Evolutionary conservation across 306 rosid species (phyloP), one percentile per base, ranked within the genome.

Genomic region (Sphenostylis stenocarpa): DNA sequence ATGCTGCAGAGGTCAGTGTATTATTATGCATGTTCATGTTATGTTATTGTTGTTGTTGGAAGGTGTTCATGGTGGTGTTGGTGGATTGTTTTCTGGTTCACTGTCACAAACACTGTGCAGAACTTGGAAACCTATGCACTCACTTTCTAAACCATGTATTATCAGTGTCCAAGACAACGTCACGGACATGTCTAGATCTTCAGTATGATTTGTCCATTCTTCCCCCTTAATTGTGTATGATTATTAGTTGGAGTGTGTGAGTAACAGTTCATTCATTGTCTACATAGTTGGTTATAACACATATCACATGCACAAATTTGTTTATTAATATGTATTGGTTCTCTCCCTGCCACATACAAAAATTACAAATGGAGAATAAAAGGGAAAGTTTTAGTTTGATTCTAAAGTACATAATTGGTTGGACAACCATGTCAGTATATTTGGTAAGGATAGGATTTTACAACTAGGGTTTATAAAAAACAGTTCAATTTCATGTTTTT

Each of bases 141-240:
- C 38, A 5, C 51, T 68, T 56, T 20, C 76, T 16, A 31, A 57
- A 58, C 57, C 31, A 69, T 41, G 47, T 2, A 41, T 29, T 44
- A 67, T 67, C 45, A 55, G 12, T 31, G 75, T 55, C 38, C 69
- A 67, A 55, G 6, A 61, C 28, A 68, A 15, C 69, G 31, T 67
- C 76, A 56, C 38, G 36, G 51, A 47, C 72, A 70, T 78, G 65
- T 61, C 77, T 78, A 60, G 82, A 48, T 78, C 47, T 68, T 77
- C 75, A 43, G 8, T 66, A 1, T 13, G 10, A n/a, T 78, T 47
- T 78, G 72, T 70, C 64, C 53, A 36, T 44, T 69, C 70, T 76
- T 4, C 52, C 19, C 76, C 28, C 58, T 77, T 68, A 69, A 69
- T 33, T 41, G 15, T 70, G 20, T 33, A 47, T 57, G 52, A 67